Conservation (phyloP, 805 yeast genomes). For the Candida schatavii region DNA sequence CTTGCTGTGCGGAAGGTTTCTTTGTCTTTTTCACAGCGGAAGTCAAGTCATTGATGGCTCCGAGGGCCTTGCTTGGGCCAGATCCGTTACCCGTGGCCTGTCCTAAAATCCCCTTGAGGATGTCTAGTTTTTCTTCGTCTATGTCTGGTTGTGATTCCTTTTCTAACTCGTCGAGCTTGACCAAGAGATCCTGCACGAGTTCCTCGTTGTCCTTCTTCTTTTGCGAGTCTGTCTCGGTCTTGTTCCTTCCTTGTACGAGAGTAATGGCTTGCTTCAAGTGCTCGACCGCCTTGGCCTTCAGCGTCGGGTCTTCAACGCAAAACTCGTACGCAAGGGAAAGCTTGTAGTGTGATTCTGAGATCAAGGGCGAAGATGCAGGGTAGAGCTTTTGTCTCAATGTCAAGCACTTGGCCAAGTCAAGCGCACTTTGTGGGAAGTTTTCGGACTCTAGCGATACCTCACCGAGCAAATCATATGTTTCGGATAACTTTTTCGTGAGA, state of each 20-base stretch:
- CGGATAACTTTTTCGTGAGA: conserved; percentile 57
- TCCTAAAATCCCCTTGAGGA: conserved; percentile 58
- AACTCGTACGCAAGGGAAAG: conserved; percentile 78
- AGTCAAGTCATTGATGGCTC: conserved; percentile 20
- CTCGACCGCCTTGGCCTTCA: conserved; percentile 50
- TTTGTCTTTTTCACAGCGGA: conserved; percentile 19
- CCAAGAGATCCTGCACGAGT: conserved; percentile 53
- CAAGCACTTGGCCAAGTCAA: conserved; percentile 61
- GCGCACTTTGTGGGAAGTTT: conserved; percentile 74
- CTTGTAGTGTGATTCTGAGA: conserved; percentile 80
- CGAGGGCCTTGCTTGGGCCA: conserved; percentile 7
- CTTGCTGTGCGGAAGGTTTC: conserved; percentile 21
- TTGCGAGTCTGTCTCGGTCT: conserved; percentile 40
- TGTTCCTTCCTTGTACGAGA: conserved; percentile 37
- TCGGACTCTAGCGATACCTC: conserved; percentile 90
- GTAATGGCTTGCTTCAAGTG: conserved; percentile 53
- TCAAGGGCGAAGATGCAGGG: conserved; percentile 48
- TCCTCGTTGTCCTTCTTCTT: conserved; percentile 43
- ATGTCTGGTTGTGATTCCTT: conserved; percentile 50
- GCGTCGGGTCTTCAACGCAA: conserved; percentile 47
- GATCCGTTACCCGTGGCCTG: conserved; percentile 28
- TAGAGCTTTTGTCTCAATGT: conserved; percentile 52
- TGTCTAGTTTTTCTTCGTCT: conserved; percentile 48
- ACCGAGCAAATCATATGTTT: conserved; percentile 76
- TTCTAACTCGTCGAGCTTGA: conserved; percentile 53